Conservation (phyloP, 257 asterid genomes). For the Vinca minor region DNA sequence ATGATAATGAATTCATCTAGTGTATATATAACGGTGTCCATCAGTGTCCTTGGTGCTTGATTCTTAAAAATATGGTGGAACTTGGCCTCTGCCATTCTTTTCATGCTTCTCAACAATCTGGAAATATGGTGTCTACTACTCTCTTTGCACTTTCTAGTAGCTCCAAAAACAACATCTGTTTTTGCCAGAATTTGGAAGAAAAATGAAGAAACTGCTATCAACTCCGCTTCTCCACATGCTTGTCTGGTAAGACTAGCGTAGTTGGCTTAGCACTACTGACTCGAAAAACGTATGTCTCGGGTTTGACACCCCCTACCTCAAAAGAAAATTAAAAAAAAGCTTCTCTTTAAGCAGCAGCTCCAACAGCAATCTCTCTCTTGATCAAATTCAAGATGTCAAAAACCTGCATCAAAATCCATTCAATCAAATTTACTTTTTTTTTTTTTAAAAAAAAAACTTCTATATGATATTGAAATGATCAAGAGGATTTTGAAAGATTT, state of each 20-base stretch:
- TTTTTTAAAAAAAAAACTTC: not conserved
- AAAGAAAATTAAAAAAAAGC: no score
- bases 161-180: not conserved
- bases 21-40: no score
- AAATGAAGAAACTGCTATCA: not conserved
- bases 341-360: no score
- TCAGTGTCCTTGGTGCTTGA: not conserved
- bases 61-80: not conserved
- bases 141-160: not conserved
- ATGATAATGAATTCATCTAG: no score
- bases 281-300: not conserved
- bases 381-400: slow-evolving; percentile 46
- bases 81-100: not conserved
- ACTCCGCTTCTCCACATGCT: not conserved
- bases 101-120: not conserved
- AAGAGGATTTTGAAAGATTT: no score
- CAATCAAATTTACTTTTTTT: no score
- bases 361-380: slow-evolving; percentile 36
- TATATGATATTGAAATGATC: not conserved
- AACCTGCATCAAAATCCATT: slow-evolving; percentile 36
- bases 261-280: no score
- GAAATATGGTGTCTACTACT: not conserved
- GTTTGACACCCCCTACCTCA: slow-evolving; percentile 21
- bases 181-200: not conserved
- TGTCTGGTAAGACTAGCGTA: no score